A percentile compares a stretch with the other conserved stretches of the same genome.
Conservation (phyloP, 164 flowering plant genomes). For the Kingdonia uniflora region DNA sequence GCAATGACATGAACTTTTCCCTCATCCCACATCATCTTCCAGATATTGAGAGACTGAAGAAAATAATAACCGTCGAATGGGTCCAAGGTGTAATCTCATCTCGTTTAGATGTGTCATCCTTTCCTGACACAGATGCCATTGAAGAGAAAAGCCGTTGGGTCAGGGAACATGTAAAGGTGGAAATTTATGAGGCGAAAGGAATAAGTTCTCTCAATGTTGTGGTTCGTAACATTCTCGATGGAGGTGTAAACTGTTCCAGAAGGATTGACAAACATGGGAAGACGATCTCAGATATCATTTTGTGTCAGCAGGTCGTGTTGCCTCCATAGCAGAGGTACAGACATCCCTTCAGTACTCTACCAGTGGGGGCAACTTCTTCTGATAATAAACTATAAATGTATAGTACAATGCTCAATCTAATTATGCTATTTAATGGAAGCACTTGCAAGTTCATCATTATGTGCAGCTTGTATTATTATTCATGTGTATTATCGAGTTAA, state of each 20-base stretch:
- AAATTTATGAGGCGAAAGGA: constrained; percentile 73
- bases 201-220: constrained; percentile 71
- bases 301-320: constrained; percentile 62
- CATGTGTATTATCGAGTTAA: too few relatives aligned
- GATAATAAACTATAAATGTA: too few relatives aligned
- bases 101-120: constrained; percentile 43
- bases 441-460: too few relatives aligned
- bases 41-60: constrained; percentile 68
- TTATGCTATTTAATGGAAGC: too few relatives aligned
- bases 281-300: constrained; percentile 70
- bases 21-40: constrained; percentile 71
- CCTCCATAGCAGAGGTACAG: constrained; percentile 14
- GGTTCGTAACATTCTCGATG: constrained; percentile 78
- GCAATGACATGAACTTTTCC: constrained; percentile 85
- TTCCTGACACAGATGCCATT: constrained; percentile 28
- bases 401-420: too few relatives aligned
- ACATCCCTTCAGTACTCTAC: too few relatives aligned
- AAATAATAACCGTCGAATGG: constrained; percentile 67
- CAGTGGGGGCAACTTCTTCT: too few relatives aligned
- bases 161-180: constrained; percentile 49
- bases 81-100: constrained; percentile 45
- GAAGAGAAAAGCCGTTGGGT: constrained; percentile 37
- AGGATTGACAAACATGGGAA: constrained; percentile 97
- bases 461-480: too few relatives aligned
- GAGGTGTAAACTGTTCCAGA: constrained; percentile 97